Base-by-base conservation (phyloP, 305 asterid genomes). In the Ruellia speciosa region DNA sequence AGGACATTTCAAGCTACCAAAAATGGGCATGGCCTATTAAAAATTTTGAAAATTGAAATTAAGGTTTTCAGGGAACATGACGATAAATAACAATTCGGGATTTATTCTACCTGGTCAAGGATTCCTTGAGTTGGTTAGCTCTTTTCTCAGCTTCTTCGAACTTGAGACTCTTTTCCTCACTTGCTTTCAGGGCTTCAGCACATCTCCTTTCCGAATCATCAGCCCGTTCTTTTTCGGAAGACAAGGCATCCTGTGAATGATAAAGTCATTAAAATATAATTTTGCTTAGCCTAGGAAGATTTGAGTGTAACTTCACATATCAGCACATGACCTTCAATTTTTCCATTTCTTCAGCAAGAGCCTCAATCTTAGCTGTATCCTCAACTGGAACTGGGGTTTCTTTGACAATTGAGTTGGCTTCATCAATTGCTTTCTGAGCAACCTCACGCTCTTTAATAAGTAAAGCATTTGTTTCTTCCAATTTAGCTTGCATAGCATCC, bases 111-210 rank as follows among this genome's bases (percentile, higher is more conserved):
- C 95, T 88, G 85, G 68, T 88, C 75, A 88, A 67, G 60, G 96
- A 77, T 67, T 86, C 96, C 83, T 92, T 94, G 71, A 92, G 94
- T 60, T 84, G 88, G 34, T 79, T 77, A 65, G 81, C 90, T 75
- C 82, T 72, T 68, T 70, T 92, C 72, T 92, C 94, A 48, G 94
- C 75, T 69, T 92, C 96, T 60, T 88, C 99, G 51, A 92, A 66
- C 81, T 86, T 84, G 78, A 73, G 82, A 67, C 77, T 78, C 87
- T 82, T 92, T 66, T 76, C 88, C 60, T 86, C 86, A 50, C 69
- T 79, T 72, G 81, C 76, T 75, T 71, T 80, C 67, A 69, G 76
- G 69, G 84, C 80, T 67, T 86, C 94, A n/a, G 69, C 72, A 60
- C 58, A 77, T 70, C 66, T 92, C 73, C 60, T 84, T 70, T 88